Evolutionary conservation across 2,329 filamentous ascomycete genomes (phyloP).

Genomic region (Xylariaceae sp.): DNA sequence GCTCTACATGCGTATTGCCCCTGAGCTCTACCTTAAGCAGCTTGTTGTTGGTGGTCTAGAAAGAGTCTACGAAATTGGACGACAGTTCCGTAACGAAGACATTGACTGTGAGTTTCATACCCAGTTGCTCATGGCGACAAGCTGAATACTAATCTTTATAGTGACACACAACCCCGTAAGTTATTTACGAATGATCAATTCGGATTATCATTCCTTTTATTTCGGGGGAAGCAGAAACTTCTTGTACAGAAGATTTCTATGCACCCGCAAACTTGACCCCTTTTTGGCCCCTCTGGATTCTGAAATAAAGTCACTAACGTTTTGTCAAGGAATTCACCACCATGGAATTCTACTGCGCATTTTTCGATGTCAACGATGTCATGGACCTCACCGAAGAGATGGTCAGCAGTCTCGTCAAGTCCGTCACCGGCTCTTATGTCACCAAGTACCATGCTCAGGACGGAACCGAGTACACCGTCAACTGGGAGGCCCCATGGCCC

Average conservation of each 20-base stretch:
- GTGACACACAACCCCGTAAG: slow-evolving; percentile 77
- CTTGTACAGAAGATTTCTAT: not conserved
- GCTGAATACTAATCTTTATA: not conserved
- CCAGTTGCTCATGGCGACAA: not conserved
- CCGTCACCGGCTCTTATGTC: slow-evolving; percentile 76
- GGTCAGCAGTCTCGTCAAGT: slow-evolving; percentile 81
- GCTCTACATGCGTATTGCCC: slow-evolving; percentile 90
- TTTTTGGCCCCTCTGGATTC: not conserved
- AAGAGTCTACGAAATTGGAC: slow-evolving; percentile 91
- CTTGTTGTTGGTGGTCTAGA: slow-evolving; percentile 88
- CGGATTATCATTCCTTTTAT: no score
- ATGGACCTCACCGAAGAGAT: slow-evolving; percentile 92
- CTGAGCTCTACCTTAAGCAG: slow-evolving; percentile 96
- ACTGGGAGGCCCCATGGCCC: slow-evolving; percentile 95
- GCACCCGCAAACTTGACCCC: not conserved
- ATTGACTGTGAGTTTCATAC: slow-evolving; percentile 51
- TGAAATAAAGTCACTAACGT: not conserved
- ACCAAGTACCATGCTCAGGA: slow-evolving; percentile 82
- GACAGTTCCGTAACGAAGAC: slow-evolving; percentile 92
- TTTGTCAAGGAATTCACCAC: slow-evolving; percentile 75
- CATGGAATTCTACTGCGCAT: slow-evolving; percentile 95
- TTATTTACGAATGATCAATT: not conserved
- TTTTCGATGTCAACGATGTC: slow-evolving; percentile 84
- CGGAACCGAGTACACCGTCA: slow-evolving; percentile 82
- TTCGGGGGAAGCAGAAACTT: not conserved